Percentiles rank a stretch among this genome's conserved stretches.
phyloP scores from a whole-genome alignment of 2,329 filamentous ascomycete species.

The Emmonsia crescens region DNA sequence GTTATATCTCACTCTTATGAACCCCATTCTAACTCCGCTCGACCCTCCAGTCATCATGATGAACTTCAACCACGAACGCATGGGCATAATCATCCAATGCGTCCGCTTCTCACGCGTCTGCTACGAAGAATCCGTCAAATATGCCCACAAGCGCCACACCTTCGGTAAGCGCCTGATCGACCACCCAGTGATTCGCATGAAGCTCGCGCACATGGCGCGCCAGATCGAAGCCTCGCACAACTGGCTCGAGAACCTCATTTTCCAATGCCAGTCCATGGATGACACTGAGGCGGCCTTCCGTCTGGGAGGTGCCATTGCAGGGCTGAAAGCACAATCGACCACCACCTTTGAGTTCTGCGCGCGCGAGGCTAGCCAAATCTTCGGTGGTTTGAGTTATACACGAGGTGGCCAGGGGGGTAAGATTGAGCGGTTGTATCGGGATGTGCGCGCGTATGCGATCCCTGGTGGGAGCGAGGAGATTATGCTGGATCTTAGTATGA shows the following conservation, averaged over 20 bases:
- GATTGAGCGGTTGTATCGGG: constrained; percentile 86
- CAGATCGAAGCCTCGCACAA: constrained; percentile 96
- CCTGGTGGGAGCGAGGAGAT: constrained; percentile 96
- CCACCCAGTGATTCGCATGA: constrained; percentile 93
- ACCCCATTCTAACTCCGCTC: neutral
- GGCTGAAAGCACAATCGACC: constrained; percentile 87
- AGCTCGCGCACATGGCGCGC: constrained; percentile 94
- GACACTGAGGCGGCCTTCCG: constrained; percentile 94
- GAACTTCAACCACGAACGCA: constrained; percentile 98
- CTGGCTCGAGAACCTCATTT: constrained; percentile 94
- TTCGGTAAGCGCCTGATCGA: constrained; percentile 96
- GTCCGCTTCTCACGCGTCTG: constrained; percentile 91
- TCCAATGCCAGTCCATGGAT: constrained; percentile 84
- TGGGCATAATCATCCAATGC: constrained; percentile 97
- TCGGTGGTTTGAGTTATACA: constrained; percentile 84
- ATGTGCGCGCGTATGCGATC: constrained; percentile 92
- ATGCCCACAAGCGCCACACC: constrained; percentile 91
- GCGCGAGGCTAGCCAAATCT: constrained; percentile 92
- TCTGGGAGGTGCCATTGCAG: constrained; percentile 85
- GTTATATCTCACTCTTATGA: neutral
- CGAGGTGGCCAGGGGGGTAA: constrained; percentile 91
- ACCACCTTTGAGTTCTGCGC: constrained; percentile 97
- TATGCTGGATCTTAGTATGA: constrained; percentile 92
- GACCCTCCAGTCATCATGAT: constrained; percentile 73
- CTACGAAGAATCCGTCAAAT: constrained; percentile 93